Evolutionary conservation across 179 eudicot species (phyloP), one percentile per base, ranked within the genome.

Genomic region (Sideroxylon spinosum): DNA sequence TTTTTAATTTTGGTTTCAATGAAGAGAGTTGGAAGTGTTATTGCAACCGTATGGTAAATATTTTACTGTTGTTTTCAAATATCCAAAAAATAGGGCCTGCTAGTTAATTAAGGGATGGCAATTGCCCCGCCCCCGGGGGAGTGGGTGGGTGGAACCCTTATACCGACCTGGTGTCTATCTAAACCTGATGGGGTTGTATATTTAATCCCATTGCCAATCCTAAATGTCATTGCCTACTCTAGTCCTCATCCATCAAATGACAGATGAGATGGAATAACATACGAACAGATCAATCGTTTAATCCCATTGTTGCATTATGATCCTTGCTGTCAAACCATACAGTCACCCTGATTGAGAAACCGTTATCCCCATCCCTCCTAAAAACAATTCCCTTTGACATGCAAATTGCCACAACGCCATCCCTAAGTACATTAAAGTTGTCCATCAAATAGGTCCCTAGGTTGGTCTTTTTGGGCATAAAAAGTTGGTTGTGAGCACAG

Each of bases 1-100:
- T 80, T 66, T 91, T 91, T 56, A 91, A 91, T 84, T 91, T 85
- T 78, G 93, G 87, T 23, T 88, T 91, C 37, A 76, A 89, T 55
- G 93, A 89, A 78, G 82, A 84, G 74, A 84, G 85, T 63, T 91
- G 95, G 95, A 91, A 79, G 78, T 59, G 73, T 49, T 89, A 87
- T 79, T 88, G 95, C 84, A 87, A 81, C 37, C 76, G 79, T 61
- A 73, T 91, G 93, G 95, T 90, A 83, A 78, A 82, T 69, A 20
- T 26, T 77, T 59, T 71, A 12, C 52, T 69, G 19, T 10, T 64
- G 46, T 70, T 64, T 50, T 64, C 44, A 70, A 75, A 20, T 60
- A 20, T 68, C 13, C 71, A 16, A 26, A 68, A 69, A 73, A 52
- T 67, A 4, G 53, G 7, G 11, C 19, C 7, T 44, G 22, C n/a